Evolutionary conservation across 768 basidiomycete genomes (phyloP).

Genomic region (Suillus decipiens): DNA sequence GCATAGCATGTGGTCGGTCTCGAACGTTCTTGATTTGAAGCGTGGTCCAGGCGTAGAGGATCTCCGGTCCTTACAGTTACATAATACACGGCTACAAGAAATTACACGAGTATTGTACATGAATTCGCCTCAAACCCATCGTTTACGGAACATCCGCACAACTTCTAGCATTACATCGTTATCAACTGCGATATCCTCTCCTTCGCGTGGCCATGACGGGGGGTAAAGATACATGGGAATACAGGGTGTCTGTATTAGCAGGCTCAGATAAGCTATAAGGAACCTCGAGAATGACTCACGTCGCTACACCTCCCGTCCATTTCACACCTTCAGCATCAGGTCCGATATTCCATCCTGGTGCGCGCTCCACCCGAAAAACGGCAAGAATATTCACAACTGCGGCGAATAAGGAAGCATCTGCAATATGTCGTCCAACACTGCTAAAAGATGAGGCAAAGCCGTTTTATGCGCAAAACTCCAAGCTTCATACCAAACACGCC

Average conservation of each 20-base stretch:
- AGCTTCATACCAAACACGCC: conserved; percentile 13
- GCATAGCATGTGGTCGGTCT: no score
- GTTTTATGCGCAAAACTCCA: no score
- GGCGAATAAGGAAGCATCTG: conserved; percentile 38
- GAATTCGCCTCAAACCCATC: no score
- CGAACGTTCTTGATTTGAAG: no score
- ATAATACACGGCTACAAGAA: no score
- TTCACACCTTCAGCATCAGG: conserved; percentile 21
- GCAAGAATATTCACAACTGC: conserved; percentile 24
- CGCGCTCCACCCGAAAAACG: conserved; percentile 19
- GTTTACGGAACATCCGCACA: no score
- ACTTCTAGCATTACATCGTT: no score
- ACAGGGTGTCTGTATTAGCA: conserved; percentile 6
- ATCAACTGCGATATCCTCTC: no score
- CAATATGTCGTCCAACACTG: conserved; percentile 47
- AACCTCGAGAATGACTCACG: no score
- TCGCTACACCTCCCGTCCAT: conserved; percentile 21
- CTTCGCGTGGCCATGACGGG: not conserved
- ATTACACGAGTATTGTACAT: no score
- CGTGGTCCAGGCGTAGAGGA: no score
- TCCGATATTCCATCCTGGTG: conserved; percentile 18
- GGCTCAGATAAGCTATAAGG: not conserved
- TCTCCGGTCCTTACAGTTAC: no score
- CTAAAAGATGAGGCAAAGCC: not conserved
- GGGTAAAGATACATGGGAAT: conserved; percentile 11